phyloP scores from a whole-genome alignment of 805 yeast genomes.

The Candida methanosorbosa region DNA sequence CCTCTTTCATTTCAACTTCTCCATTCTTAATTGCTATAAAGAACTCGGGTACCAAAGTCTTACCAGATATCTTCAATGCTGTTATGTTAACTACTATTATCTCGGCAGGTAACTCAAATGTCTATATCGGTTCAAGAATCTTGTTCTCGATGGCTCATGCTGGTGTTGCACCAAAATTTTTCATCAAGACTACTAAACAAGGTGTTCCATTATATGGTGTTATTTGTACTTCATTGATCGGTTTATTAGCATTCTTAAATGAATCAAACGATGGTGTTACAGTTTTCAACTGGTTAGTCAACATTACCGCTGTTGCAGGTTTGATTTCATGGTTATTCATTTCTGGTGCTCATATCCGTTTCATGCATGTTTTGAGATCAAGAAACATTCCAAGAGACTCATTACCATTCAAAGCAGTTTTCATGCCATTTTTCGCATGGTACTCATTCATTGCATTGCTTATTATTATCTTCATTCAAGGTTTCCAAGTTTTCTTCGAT shows the following conservation, averaged over 20 bases:
- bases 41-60: conserved; percentile 45
- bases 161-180: conserved; percentile 57
- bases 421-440: conserved; percentile 61
- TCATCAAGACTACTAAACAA: conserved; percentile 37
- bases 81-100: conserved; percentile 59
- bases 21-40: conserved; percentile 74
- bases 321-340: conserved; percentile 57
- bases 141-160: conserved; percentile 56
- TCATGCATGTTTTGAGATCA: conserved; percentile 51
- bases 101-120: conserved; percentile 61
- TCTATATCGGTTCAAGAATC: conserved; percentile 60
- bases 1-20: conserved; percentile 35
- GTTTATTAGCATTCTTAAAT: conserved; percentile 59
- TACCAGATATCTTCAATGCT: conserved; percentile 68
- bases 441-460: conserved; percentile 48
- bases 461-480: conserved; percentile 61
- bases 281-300: conserved; percentile 61
- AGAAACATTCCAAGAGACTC: conserved; percentile 61
- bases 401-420: conserved; percentile 66
- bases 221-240: conserved; percentile 25
- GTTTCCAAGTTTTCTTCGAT: conserved; percentile 53
- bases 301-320: conserved; percentile 60
- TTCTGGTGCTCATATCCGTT: conserved; percentile 47
- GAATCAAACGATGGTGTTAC: conserved; percentile 47
- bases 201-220: conserved; percentile 48